phyloP scores from a whole-genome alignment of 1,139 yeast genomes.

The Kodamaea arcana region DNA sequence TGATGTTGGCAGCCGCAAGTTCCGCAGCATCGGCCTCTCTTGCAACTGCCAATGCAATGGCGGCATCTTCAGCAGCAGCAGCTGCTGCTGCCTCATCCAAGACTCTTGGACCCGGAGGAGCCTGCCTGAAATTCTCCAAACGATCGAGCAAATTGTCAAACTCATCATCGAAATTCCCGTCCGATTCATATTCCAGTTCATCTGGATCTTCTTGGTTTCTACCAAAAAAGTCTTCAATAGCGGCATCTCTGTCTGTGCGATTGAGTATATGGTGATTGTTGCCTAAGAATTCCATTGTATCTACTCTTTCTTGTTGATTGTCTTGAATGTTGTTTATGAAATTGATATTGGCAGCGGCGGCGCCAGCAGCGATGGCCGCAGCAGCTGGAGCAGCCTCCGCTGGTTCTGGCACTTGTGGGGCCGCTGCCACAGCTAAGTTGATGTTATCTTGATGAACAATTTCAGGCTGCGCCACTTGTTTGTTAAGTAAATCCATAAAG shows the following conservation, averaged over 20 bases:
- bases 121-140: conserved; percentile 2
- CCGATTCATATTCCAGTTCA: conserved; percentile 9
- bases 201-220: conserved; percentile 7
- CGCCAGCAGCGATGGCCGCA: not conserved
- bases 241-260: conserved; percentile 3
- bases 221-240: conserved; percentile 3
- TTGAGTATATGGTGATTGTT: not conserved
- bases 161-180: conserved; percentile 1
- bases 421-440: not conserved
- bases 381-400: not conserved
- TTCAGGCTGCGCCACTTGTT: conserved; percentile 11
- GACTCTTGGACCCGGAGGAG: no score
- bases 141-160: conserved; percentile 3
- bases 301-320: not conserved
- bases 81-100: not conserved
- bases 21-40: conserved; percentile 10
- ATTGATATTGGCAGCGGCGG: not conserved
- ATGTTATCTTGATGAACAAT: not conserved
- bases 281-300: not conserved
- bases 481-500: conserved; percentile 37
- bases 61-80: conserved; percentile 30
- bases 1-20: conserved; percentile 4
- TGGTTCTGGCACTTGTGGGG: not conserved
- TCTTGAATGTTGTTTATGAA: not conserved
- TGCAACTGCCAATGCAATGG: conserved; percentile 33